Base-by-base conservation (phyloP, 768 basidiomycete genomes). In the Mycena haematopus region DNA sequence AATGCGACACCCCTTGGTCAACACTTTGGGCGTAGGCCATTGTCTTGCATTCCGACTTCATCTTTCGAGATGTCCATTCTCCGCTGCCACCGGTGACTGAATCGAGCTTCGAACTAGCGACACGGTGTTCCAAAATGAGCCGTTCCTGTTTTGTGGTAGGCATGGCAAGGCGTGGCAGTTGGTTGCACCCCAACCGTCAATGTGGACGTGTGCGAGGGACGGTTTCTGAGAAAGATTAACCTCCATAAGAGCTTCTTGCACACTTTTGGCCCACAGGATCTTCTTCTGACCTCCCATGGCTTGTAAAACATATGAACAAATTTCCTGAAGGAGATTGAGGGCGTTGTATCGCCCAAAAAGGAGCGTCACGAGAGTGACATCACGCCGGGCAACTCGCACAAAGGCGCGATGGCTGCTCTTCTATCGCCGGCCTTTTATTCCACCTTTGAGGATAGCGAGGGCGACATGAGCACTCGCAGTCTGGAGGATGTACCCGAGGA, bases 401-500 rank as follows among this genome's bases (percentile, higher is more conserved):
- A 49, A 55, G 29, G 9, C 29, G 29, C 29, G 29, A 31, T 62
- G 53, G 9, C n/a, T 21, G 21, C 60, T 19, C 36, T 52, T 1
- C 25, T 60, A 35, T 67, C 66, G 9, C 66, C 66, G 22, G 66
- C 62, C 6, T 67, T 60, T 50, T 61, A 64, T 24, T 60, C 62
- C 1, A 64, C 62, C 15, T 67, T 67, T 35, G 62, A 67, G 51
- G 62, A 63, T 31, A 64, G 56, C 36, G 66, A 67, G 38, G 59
- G 49, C 33, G 69, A 71, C 36, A 74, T 76, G 74, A 74, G 68
- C 56, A 65, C 65, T 35, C 67, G 70, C 40, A 71, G 72, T 57
- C 69, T 78, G 55, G 71, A 70, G 27, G 76, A 78, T 62, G 76
- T 77, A 3, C 76, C 74, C 22, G 77, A 78, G 56, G 76, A 78